Conservation (phyloP, 768 basidiomycete species). For the Phylloporus sp. region DNA sequence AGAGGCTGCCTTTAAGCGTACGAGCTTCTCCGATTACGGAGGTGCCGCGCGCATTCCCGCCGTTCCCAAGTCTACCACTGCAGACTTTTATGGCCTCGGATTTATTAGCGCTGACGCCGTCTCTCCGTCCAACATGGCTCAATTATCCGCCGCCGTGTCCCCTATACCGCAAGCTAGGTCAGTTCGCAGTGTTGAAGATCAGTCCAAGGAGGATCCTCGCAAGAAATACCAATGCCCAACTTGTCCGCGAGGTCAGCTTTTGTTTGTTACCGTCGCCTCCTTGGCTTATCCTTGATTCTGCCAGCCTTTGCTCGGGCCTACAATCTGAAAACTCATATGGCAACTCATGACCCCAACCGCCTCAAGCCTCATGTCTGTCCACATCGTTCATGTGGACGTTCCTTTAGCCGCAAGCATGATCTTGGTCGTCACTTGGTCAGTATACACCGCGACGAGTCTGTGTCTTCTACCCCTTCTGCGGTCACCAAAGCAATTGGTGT, state of each 20-base stretch:
- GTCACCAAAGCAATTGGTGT: conserved; percentile 59
- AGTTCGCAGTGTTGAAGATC: conserved; percentile 40
- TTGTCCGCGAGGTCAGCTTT: conserved; percentile 63
- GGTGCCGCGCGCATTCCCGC: conserved; percentile 45
- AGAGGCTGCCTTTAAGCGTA: conserved; percentile 36
- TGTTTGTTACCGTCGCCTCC: neutral
- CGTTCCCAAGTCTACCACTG: conserved; percentile 47
- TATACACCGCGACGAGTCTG: conserved; percentile 72
- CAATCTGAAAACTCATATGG: conserved; percentile 93
- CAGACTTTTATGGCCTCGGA: conserved; percentile 43
- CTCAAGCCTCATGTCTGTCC: conserved; percentile 87
- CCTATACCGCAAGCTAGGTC: conserved; percentile 35
- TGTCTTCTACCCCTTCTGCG: conserved; percentile 39
- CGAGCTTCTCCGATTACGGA: conserved; percentile 68
- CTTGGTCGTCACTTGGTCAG: conserved; percentile 84
- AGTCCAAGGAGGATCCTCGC: conserved; percentile 57
- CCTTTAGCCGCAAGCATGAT: conserved; percentile 94
- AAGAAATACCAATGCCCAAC: conserved; percentile 75
- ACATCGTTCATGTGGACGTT: conserved; percentile 79
- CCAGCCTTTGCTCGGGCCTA: conserved; percentile 89
- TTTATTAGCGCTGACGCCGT: conserved; percentile 38
- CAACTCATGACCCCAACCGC: conserved; percentile 90
- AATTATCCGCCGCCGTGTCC: conserved; percentile 44
- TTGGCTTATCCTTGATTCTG: conserved; percentile 4
- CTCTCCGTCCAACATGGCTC: conserved; percentile 53